These are phyloP conservation scores for Botrytis fabae DNA, from an alignment of 2,329 filamentous ascomycete genomes.

Conservation along the genomic window DNA sequence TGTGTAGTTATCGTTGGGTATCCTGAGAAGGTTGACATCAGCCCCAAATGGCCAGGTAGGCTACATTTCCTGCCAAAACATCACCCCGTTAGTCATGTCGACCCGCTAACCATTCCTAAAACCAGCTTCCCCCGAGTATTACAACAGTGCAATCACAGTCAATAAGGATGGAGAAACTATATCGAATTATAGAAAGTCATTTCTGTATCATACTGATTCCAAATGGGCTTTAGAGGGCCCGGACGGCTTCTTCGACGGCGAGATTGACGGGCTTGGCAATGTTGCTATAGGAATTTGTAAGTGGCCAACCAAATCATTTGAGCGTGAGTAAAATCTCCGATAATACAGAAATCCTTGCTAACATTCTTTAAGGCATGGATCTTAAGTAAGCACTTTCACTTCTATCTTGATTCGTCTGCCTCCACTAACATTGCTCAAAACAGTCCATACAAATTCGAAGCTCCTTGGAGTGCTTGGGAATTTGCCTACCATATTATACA, in stretches of 20 bases:
- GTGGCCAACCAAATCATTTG: slow-evolving; percentile 34
- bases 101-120: not conserved
- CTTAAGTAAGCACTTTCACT: slow-evolving; percentile 45
- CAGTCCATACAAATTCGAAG: slow-evolving; percentile 55
- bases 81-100: not conserved
- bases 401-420: not conserved
- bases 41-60: slow-evolving; percentile 49
- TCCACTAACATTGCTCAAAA: not conserved
- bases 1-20: slow-evolving; percentile 63
- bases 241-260: slow-evolving; percentile 50
- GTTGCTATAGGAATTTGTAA: slow-evolving; percentile 63
- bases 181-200: slow-evolving; percentile 60
- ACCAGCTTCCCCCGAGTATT: slow-evolving; percentile 50
- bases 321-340: slow-evolving; percentile 25
- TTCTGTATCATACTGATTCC: slow-evolving; percentile 61
- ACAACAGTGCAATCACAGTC: slow-evolving; percentile 57
- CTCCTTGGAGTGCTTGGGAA: slow-evolving; percentile 51
- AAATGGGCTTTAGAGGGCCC: slow-evolving; percentile 59
- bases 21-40: slow-evolving; percentile 64
- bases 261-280: slow-evolving; percentile 51
- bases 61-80: slow-evolving; percentile 50
- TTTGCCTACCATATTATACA: slow-evolving; percentile 56
- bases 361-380: slow-evolving; percentile 52
- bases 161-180: slow-evolving; percentile 59
- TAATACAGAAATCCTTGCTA: not conserved